Evolutionary conservation across 2,329 filamentous ascomycete genomes (phyloP), one percentile per base, ranked within the genome.

Genomic region (Cladophialophora chaetospira): DNA sequence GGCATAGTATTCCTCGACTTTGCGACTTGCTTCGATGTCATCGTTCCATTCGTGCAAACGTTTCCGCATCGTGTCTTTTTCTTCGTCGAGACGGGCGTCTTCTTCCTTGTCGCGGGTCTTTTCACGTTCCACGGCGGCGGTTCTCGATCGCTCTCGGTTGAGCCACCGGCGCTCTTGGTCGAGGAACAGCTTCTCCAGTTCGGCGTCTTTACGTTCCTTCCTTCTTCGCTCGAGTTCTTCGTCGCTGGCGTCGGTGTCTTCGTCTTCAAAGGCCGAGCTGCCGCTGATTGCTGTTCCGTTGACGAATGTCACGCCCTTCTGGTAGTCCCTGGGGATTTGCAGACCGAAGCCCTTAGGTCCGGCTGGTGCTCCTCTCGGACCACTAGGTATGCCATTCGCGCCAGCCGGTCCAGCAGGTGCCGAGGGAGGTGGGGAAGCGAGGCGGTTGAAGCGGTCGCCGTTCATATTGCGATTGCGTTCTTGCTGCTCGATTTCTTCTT

Each of bases 111-210:
- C 90, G 9, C 91, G 86, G 25, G 88, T 88, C 65, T 84, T 86
- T 69, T 97, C 92, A 57, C 94, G 86, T 64, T 96, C 88, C 19
- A 97, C 77, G 0, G 94, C 93, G 3, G 90, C 89, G 11, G 89
- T 88, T 36, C 91, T 84, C 58, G 88, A 88, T 52, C 88, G 84
- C 71, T 99, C 94, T 42, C 92, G 85, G 70, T 95, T 96, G 23
- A 91, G 79, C 93, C 93, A 97, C 61, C 91, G 87, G 26, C 91
- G 85, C 70, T 97, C 91, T 40, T 92, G 88, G 65, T 96, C 92
- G 0, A 88, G 78, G 69, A 90, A 97, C 44, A 84, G 78, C 68
- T 92, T 91, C 45, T 97, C 89, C 0, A 85, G 81, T 19, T 97
- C 91, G 0, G 86, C 79, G 31, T 88, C 81, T 63, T 86, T 85